Conservation (phyloP, 306 rosid genomes). For the Leucaena leucocephala region DNA sequence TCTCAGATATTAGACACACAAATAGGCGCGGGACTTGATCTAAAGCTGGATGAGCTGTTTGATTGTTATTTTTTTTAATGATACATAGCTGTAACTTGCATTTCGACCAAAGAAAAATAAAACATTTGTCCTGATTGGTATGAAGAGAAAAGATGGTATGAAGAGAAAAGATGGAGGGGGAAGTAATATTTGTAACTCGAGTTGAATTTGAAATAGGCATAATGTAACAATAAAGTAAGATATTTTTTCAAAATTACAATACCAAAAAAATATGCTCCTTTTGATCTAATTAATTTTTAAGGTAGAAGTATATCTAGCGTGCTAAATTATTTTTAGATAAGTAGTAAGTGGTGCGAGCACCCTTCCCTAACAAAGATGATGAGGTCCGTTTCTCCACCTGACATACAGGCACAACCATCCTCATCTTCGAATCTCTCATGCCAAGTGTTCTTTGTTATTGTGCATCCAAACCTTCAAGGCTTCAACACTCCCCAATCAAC, state of each 20-base stretch:
- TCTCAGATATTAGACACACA: conserved; percentile 46
- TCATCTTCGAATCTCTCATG: conserved; percentile 40
- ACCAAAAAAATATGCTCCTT: too few relatives aligned
- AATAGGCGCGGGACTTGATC: conserved; percentile 29
- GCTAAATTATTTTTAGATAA: too few relatives aligned
- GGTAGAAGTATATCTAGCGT: too few relatives aligned
- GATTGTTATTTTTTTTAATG: not conserved
- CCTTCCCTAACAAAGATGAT: too few relatives aligned
- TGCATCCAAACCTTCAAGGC: conserved; percentile 89
- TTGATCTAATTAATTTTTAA: too few relatives aligned
- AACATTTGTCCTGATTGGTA: not conserved
- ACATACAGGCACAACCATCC: too few relatives aligned
- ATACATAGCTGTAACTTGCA: not conserved
- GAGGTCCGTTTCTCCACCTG: too few relatives aligned
- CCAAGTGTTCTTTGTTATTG: conserved; percentile 75
- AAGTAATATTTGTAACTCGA: too few relatives aligned
- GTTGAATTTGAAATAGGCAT: too few relatives aligned
- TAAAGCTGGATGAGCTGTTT: not conserved
- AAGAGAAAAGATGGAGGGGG: not conserved
- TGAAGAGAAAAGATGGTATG: not conserved
- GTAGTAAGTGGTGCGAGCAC: too few relatives aligned
- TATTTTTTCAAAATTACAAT: too few relatives aligned
- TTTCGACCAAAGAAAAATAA: not conserved
- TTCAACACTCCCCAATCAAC: conserved; percentile 67
- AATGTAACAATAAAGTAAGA: too few relatives aligned